Conservation (phyloP, 768 basidiomycete genomes). For the Kwoniella sp. region DNA sequence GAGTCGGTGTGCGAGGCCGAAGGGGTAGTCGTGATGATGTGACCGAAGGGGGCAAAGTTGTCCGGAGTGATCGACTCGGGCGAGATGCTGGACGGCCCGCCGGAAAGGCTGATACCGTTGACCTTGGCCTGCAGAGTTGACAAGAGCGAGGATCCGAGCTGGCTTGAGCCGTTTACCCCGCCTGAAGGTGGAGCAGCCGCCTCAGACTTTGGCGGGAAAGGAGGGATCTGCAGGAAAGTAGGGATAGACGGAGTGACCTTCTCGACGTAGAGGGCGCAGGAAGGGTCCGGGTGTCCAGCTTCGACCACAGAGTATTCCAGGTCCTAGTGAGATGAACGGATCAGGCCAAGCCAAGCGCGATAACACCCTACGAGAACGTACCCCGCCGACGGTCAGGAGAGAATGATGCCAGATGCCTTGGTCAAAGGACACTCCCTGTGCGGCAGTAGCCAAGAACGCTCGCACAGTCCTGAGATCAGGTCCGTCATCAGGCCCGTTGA, state of each 20-base stretch:
- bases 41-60: slow-evolving; percentile 78
- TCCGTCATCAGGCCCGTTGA: slow-evolving; percentile 66
- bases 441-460: slow-evolving; percentile 73
- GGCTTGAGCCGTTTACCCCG: not conserved
- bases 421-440: slow-evolving; percentile 82
- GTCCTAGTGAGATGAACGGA: not conserved
- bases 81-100: slow-evolving; percentile 25
- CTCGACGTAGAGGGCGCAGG: slow-evolving; percentile 5
- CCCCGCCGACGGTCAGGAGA: slow-evolving; percentile 36
- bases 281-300: slow-evolving; percentile 16
- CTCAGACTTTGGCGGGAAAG: slow-evolving; percentile 8
- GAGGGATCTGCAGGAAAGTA: slow-evolving; percentile 11
- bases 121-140: not conserved
- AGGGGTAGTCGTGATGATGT: slow-evolving; percentile 79
- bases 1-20: slow-evolving; percentile 62
- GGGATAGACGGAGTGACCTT: slow-evolving; percentile 7
- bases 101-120: not conserved
- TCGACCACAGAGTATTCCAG: slow-evolving; percentile 38
- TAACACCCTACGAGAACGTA: not conserved
- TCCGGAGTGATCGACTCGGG: slow-evolving; percentile 65
- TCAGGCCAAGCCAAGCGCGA: not conserved
- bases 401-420: slow-evolving; percentile 68
- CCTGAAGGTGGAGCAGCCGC: not conserved
- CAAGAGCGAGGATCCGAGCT: not conserved
- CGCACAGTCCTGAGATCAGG: slow-evolving; percentile 71